phyloP scores from a whole-genome alignment of 75 land plant genomes.

The Cunninghamia lanceolata region DNA sequence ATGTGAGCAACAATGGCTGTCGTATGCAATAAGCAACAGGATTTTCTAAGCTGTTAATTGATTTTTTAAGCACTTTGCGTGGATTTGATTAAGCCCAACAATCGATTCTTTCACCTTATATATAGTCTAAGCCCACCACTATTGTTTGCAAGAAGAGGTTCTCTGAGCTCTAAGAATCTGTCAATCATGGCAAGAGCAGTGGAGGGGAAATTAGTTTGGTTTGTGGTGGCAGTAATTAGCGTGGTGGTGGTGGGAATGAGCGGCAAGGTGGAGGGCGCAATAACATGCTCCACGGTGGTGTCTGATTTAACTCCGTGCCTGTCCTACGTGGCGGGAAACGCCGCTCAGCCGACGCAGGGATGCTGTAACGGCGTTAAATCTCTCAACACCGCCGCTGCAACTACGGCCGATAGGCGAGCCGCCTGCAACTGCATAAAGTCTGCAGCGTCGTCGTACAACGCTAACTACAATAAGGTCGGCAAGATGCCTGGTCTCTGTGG shows the following conservation, averaged over 20 bases:
- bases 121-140: no score
- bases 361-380: conserved; percentile 24
- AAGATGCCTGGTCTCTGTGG: neutral
- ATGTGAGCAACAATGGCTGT: no score
- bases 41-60: no score
- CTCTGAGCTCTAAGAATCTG: no score
- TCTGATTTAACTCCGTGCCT: conserved; percentile 1
- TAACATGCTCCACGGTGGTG: conserved; percentile 11
- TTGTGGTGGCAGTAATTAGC: neutral
- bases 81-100: no score
- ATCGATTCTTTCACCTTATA: no score
- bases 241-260: neutral
- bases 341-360: neutral
- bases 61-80: no score
- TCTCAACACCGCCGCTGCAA: conserved; percentile 17
- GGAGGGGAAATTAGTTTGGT: neutral
- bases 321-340: neutral
- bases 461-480: neutral
- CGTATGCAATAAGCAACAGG: no score
- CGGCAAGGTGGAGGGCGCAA: neutral
- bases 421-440: conserved; percentile 28
- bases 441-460: neutral
- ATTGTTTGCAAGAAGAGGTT: no score
- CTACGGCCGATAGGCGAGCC: conserved; percentile 15
- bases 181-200: neutral